Evolutionary conservation across 768 basidiomycete genomes (phyloP), one percentile per base, ranked within the genome.

Genomic region (Flagelloscypha sp.): DNA sequence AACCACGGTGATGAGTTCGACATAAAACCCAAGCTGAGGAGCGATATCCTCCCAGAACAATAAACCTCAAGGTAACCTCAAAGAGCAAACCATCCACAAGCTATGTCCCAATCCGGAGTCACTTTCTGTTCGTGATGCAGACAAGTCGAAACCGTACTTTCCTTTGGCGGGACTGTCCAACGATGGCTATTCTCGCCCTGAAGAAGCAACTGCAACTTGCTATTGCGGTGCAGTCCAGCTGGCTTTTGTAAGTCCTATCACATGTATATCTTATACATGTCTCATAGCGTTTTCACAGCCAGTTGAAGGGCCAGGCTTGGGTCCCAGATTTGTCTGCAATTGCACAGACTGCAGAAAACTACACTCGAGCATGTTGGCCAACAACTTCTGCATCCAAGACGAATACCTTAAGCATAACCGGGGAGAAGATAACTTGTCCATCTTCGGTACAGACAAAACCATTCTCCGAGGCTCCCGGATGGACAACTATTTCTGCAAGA

Each of bases 301-400:
- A 22, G 37, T 33, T 22, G 30, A 41, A 13, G 43, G 25, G n/a
- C 39, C 39, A 6, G 43, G 43, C 18, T 39, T 44, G 3, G 25
- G 36, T 15, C 24, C 24, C 11, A 37, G 19, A 15, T 41, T 44
- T 36, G 12, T 44, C 20, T 44, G 43, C 30, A 35, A 44, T 24
- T 44, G 43, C 35, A 10, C 35, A 4, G 43, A 44, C 39, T 44
- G 43, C 22, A 38, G 25, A 24, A 44, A 44, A 19, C 24, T 44
- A 29, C 40, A 34, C 29, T 38, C 39, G 7, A 36, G 33, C 35
- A 41, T 41, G 39, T 45, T 45, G 19, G 35, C 40, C 13, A 30
- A 39, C 35, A 44, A 36, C 39, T 36, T 44, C 25, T 30, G n/a
- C n/a, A n/a, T 22, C 25, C 16, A 3, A 11, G 32, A 27, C 25